Conservation (phyloP, 225 moss, liverwort and hornwort genomes). For the Marchantia polymorpha region DNA sequence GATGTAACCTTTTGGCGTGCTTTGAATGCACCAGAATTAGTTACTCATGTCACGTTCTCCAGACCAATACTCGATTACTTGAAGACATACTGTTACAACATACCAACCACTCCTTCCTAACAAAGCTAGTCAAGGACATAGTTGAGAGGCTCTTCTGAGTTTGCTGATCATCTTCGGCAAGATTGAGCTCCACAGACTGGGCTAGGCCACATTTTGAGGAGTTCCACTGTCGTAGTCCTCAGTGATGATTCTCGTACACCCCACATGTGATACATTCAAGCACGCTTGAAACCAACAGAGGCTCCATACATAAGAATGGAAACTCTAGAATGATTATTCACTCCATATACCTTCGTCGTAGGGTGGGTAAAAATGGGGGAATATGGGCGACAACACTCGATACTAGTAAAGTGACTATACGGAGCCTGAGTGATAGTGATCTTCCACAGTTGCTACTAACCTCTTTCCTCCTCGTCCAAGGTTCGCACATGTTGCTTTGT, state of each 20-base stretch:
- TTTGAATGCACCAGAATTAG: background rate
- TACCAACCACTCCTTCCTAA: slow-evolving; percentile 18
- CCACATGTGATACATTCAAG: background rate
- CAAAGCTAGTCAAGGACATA: slow-evolving; percentile 10
- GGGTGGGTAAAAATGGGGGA: slow-evolving; percentile 7
- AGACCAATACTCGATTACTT: slow-evolving; percentile 4
- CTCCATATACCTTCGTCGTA: background rate
- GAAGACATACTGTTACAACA: slow-evolving; percentile 21
- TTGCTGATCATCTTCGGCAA: background rate
- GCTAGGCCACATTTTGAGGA: background rate
- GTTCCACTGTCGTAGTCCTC: background rate
- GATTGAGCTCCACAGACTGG: background rate
- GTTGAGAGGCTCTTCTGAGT: background rate
- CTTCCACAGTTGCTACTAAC: background rate
- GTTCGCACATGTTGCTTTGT: background rate
- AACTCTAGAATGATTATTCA: background rate
- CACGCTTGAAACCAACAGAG: background rate
- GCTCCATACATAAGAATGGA: background rate
- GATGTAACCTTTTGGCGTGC: background rate
- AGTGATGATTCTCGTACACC: background rate
- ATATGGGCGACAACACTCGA: background rate
- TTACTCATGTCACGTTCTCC: slow-evolving; percentile 14
- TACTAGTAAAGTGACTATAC: background rate
- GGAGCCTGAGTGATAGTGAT: background rate
- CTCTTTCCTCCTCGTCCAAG: slow-evolving; percentile 9